These are phyloP conservation scores for Tolypocladium cylindrosporum DNA, from an alignment of 2,329 filamentous ascomycete species.

Conservation along the genomic window DNA sequence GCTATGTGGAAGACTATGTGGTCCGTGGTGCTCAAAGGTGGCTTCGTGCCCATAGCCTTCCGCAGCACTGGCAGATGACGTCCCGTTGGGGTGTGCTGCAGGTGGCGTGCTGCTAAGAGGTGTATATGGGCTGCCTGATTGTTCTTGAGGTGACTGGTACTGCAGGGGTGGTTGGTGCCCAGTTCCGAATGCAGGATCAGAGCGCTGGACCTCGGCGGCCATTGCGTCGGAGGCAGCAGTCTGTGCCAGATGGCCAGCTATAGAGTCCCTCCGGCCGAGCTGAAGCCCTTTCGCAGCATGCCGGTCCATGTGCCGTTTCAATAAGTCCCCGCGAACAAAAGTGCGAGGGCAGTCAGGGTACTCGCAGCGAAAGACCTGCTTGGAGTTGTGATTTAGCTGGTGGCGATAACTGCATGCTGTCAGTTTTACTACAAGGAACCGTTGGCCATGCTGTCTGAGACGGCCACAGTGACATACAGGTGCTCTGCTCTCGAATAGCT, in stretches of 20 bases:
- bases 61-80: neutral
- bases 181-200: slow-evolving; percentile 5
- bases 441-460: neutral
- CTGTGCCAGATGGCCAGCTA: slow-evolving; percentile 23
- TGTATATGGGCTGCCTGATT: slow-evolving; percentile 33
- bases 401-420: slow-evolving; percentile 57
- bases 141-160: slow-evolving; percentile 36
- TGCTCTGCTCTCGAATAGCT: slow-evolving; percentile 95
- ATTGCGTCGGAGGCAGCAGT: slow-evolving; percentile 20
- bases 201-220: neutral
- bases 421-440: neutral
- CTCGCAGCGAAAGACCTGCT: slow-evolving; percentile 90
- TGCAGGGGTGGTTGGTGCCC: slow-evolving; percentile 28
- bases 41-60: slow-evolving; percentile 3
- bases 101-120: slow-evolving; percentile 35
- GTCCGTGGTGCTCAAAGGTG: slow-evolving; percentile 12
- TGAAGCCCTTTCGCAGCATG: slow-evolving; percentile 73
- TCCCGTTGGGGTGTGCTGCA: slow-evolving; percentile 13
- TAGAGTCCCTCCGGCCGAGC: slow-evolving; percentile 60
- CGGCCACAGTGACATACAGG: slow-evolving; percentile 45
- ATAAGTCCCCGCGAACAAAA: slow-evolving; percentile 89
- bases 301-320: slow-evolving; percentile 73
- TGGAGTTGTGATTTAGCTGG: slow-evolving; percentile 91
- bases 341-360: slow-evolving; percentile 82
- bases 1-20: slow-evolving; percentile 15